Percentiles rank a stretch among this genome's conserved stretches.
phyloP scores from a whole-genome alignment of 2,329 filamentous ascomycete genomes.

The Trichoderma sp. region DNA sequence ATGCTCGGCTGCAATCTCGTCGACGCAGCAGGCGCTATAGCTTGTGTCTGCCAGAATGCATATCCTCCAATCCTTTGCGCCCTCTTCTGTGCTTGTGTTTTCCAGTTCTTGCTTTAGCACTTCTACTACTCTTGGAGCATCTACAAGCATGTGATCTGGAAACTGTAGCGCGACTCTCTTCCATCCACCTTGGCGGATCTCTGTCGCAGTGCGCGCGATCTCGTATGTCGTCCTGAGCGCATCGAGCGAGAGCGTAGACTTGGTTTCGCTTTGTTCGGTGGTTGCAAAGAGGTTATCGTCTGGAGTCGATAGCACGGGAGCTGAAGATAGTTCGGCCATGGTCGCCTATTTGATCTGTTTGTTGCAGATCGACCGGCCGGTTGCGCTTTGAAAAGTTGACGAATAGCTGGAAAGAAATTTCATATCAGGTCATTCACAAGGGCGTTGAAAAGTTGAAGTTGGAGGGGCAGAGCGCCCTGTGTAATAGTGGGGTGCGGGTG shows the following conservation, averaged over 20 bases:
- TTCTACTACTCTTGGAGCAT: conserved; percentile 79
- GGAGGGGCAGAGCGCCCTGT: conserved; percentile 27
- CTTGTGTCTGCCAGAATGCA: conserved; percentile 94
- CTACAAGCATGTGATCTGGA: conserved; percentile 85
- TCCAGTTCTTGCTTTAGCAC: conserved; percentile 41
- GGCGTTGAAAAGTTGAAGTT: not conserved
- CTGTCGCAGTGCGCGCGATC: conserved; percentile 72
- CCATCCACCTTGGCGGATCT: conserved; percentile 74
- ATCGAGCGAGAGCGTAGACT: conserved; percentile 55
- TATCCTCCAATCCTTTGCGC: conserved; percentile 46
- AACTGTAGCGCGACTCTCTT: conserved; percentile 88
- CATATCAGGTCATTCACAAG: not conserved
- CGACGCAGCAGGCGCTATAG: conserved; percentile 95
- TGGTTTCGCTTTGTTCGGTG: conserved; percentile 40
- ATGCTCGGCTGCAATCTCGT: conserved; percentile 95
- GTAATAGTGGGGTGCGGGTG: conserved; percentile 36
- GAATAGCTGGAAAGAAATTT: conserved; percentile 15
- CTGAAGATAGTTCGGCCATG: conserved; percentile 53
- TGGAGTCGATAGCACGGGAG: conserved; percentile 65
- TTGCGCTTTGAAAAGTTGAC: not conserved
- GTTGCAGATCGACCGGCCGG: not conserved
- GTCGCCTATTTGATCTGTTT: not conserved
- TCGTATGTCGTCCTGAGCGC: conserved; percentile 81
- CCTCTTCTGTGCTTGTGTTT: conserved; percentile 14
- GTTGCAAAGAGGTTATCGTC: conserved; percentile 61